Base-by-base conservation (phyloP, 169 alveolate species). In the Cryptosporidium tyzzeri region DNA sequence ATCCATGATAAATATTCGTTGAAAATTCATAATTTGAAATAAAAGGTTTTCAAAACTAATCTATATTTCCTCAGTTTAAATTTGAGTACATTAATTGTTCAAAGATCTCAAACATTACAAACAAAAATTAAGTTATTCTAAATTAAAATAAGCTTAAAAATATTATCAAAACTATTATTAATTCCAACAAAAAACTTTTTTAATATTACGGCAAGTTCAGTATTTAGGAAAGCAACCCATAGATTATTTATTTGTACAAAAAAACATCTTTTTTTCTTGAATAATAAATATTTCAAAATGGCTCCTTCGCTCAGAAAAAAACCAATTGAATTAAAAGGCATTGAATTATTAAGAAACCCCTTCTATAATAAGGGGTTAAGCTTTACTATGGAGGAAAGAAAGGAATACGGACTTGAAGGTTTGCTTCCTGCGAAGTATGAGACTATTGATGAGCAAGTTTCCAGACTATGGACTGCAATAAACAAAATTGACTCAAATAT, bases 301-400 rank as follows among this genome's bases (percentile, higher is more conserved):
- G 50, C 48, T 37, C 71, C 50, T 23, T 33, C 71, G 0, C 71
- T 65, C 18, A 31, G 29, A 16, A 65, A 65, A 37, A 65, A 65
- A 65, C 41, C 33, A n/a, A 29, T 10, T 65, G 70, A 74, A 51
- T 51, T 65, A 61, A 31, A 58, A 16, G 94, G 94, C n/a, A 53
- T 70, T 10, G 93, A 92, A 9, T 37, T 92, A 29, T 70, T 92
- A 41, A 85, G 92, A 26, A 75, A 92, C 58, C 94, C 94, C 29
- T 73, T 48, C 7, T 84, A 59, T 1, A 85, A 85, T 73, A 92
- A 92, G 23, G 94, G 93, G 0, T 41, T 70, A 23, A 75, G 91
- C 21, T 92, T 86, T 62, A 74, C 94, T 5, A 61, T 53, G 65
- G 84, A 71, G 10, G 94, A 92, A 67, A 55, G 94, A 48, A 86